Evolutionary conservation across 1,284 basidiomycete species (phyloP).

Genomic region (Rhodotorula sp.): DNA sequence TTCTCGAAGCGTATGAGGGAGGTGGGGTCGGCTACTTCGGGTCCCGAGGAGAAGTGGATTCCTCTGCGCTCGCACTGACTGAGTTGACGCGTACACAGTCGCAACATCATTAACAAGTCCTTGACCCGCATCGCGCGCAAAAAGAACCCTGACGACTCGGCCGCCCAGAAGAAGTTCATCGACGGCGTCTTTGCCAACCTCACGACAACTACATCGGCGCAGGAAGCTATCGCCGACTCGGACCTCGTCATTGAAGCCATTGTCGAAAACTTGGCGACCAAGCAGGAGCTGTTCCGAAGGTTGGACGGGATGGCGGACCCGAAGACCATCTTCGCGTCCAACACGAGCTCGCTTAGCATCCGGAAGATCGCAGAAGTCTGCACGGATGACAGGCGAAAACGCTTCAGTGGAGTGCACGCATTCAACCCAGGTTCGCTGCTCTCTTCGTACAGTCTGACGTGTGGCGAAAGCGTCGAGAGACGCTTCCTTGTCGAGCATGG

Average conservation of each 20-base stretch:
- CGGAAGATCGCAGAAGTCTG: slow-evolving; percentile 54
- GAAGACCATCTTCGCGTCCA: slow-evolving; percentile 58
- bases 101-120: slow-evolving; percentile 58
- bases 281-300: slow-evolving; percentile 58
- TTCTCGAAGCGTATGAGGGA: not conserved
- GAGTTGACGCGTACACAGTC: slow-evolving; percentile 9
- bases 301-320: slow-evolving; percentile 55
- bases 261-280: slow-evolving; percentile 59
- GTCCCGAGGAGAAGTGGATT: not conserved
- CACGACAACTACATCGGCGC: slow-evolving; percentile 55
- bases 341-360: slow-evolving; percentile 58
- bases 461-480: too few relatives aligned
- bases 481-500: too few relatives aligned
- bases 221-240: slow-evolving; percentile 53
- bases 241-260: slow-evolving; percentile 62
- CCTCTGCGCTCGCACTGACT: not conserved
- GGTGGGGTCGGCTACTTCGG: not conserved
- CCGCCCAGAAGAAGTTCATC: slow-evolving; percentile 49
- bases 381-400: slow-evolving; percentile 46
- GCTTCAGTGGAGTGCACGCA: slow-evolving; percentile 58
- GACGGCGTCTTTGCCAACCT: slow-evolving; percentile 54
- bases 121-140: slow-evolving; percentile 56
- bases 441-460: too few relatives aligned
- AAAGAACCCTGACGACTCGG: slow-evolving; percentile 54
- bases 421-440: slow-evolving; percentile 44